These are phyloP conservation scores for Coniochaeta sp. DNA, from an alignment of 2,329 filamentous ascomycete genomes.

Conservation along the genomic window DNA sequence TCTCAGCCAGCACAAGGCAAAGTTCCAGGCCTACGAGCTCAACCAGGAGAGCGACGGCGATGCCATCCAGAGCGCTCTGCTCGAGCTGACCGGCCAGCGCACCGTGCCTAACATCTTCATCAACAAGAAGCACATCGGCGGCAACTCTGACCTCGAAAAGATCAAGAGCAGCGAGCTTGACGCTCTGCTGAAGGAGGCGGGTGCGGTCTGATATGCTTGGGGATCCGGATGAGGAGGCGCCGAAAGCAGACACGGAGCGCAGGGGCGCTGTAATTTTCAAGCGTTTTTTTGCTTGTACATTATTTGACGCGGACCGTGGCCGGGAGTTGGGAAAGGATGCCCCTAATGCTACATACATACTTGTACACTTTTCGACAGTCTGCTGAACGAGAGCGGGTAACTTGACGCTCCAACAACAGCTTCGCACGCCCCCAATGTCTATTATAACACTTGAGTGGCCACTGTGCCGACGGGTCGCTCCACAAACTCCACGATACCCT, in stretches of 20 bases:
- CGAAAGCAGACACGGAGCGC: no score
- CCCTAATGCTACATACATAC: no score
- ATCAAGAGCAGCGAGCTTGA: slow-evolving; percentile 54
- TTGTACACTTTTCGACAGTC: no score
- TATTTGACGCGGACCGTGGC: no score
- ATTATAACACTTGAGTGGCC: slow-evolving; percentile 64
- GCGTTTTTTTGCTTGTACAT: no score
- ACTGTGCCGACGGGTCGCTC: slow-evolving; percentile 83
- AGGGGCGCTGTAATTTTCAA: no score
- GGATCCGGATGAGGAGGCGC: no score
- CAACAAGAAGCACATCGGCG: slow-evolving; percentile 82
- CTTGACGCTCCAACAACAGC: no score
- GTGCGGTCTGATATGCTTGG: slow-evolving; percentile 27
- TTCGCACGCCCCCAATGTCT: no score
- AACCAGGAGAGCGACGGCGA: slow-evolving; percentile 78
- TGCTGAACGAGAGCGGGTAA: no score
- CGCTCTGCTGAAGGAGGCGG: slow-evolving; percentile 32
- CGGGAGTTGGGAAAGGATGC: no score
- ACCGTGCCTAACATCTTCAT: slow-evolving; percentile 98
- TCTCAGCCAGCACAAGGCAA: slow-evolving; percentile 62
- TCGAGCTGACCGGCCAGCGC: slow-evolving; percentile 72
- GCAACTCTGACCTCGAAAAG: slow-evolving; percentile 81
- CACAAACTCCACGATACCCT: slow-evolving; percentile 82
- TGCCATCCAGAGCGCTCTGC: slow-evolving; percentile 76
- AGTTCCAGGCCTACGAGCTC: slow-evolving; percentile 72